Evolutionary conservation across 257 asterid species (phyloP).

Genomic region (Gentiana dahurica): DNA sequence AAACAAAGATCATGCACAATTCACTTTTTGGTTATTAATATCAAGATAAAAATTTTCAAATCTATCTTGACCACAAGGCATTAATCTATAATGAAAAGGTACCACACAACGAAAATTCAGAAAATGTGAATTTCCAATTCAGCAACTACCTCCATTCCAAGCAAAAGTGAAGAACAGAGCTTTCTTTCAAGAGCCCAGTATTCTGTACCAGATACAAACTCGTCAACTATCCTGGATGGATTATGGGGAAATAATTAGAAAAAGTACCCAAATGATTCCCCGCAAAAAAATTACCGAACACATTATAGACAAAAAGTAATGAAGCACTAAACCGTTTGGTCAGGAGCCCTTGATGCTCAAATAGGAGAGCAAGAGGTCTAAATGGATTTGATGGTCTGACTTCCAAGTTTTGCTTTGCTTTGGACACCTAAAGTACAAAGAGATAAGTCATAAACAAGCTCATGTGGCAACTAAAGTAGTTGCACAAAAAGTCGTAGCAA

Average conservation of each 20-base stretch:
- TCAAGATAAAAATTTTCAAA: no score
- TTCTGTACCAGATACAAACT: constrained; percentile 61
- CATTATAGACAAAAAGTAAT: constrained; percentile 2
- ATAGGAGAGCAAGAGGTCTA: constrained; percentile 52
- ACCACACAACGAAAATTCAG: background rate
- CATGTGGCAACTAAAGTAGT: constrained; percentile 3
- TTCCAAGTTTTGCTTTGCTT: constrained; percentile 16
- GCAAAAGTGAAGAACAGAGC: constrained; percentile 47
- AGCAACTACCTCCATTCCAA: constrained; percentile 41
- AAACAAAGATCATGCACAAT: no score
- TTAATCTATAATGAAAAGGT: no score
- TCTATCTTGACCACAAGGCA: no score
- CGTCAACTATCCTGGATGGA: constrained; percentile 53
- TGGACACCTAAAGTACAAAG: constrained; percentile 27
- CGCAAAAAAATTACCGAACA: background rate
- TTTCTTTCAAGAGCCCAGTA: constrained; percentile 94
- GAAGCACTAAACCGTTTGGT: constrained; percentile 44
- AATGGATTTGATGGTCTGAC: constrained; percentile 40
- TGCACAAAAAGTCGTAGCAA: constrained; percentile 1
- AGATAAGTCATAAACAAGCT: constrained; percentile 8
- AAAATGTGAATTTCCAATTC: background rate
- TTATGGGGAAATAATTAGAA: constrained; percentile 1
- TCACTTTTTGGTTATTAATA: no score
- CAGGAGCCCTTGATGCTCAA: constrained; percentile 50
- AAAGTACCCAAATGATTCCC: background rate